Evolutionary conservation across 1,139 yeast species (phyloP).

Genomic region (Hyphopichia fennica): DNA sequence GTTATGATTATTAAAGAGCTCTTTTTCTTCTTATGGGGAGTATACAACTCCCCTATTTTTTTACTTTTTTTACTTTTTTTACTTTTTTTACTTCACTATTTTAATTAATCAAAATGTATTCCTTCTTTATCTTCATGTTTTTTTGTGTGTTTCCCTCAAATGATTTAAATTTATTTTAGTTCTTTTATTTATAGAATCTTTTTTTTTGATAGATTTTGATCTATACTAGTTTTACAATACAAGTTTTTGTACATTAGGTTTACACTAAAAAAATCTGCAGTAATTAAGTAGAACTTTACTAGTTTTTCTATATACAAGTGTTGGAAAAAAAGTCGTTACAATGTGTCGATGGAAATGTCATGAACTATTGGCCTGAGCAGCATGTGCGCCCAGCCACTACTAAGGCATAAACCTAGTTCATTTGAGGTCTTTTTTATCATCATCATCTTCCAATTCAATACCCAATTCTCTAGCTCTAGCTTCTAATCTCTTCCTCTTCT

Average conservation of each 20-base stretch:
- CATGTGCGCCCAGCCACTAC: no score
- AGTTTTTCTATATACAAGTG: not conserved
- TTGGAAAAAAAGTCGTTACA: not conserved
- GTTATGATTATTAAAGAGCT: not conserved
- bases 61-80: not conserved
- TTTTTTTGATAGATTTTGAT: not conserved
- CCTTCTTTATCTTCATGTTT: not conserved
- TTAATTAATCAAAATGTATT: not conserved
- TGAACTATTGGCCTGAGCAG: no score
- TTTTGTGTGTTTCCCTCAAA: not conserved
- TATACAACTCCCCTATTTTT: not conserved
- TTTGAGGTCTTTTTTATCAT: constrained; percentile 9
- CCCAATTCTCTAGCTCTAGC: constrained; percentile 71
- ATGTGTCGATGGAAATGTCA: no score
- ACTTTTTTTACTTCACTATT: no score
- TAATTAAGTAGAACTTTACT: not conserved
- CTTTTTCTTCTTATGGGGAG: not conserved
- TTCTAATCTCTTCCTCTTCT: constrained; percentile 72
- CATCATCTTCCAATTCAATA: constrained; percentile 40
- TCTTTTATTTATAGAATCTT: not conserved
- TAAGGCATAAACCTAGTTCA: not conserved
- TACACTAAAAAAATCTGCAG: no score
- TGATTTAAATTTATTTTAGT: not conserved
- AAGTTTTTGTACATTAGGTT: no score
- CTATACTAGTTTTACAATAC: not conserved